phyloP scores from a whole-genome alignment of 768 basidiomycete genomes.

The Termitomyces heimii region DNA sequence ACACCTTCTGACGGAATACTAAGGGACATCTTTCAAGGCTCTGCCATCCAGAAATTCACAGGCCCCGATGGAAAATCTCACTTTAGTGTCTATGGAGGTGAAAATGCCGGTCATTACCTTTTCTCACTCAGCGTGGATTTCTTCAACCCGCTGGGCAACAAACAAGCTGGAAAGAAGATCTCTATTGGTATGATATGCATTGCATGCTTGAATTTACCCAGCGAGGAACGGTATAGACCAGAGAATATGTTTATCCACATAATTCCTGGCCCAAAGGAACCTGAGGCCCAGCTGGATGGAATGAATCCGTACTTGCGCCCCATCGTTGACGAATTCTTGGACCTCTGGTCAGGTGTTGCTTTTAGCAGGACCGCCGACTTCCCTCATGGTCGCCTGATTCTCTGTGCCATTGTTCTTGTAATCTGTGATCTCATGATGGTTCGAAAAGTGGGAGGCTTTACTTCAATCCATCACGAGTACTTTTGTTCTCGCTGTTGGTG shows the following conservation, averaged over 20 bases:
- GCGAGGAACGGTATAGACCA: not conserved
- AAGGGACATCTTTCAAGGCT: not conserved
- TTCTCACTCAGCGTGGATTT: slow-evolving; percentile 22
- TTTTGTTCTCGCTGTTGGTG: not conserved
- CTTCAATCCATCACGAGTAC: not conserved
- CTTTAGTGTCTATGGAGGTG: no score
- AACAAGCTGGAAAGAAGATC: no score
- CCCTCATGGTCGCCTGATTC: not conserved
- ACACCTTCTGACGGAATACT: not conserved
- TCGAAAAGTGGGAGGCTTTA: not conserved
- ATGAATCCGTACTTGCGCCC: not conserved
- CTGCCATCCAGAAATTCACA: no score
- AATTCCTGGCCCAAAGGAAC: not conserved
- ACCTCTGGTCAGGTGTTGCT: not conserved
- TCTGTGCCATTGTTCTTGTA: not conserved
- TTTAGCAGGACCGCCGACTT: not conserved
- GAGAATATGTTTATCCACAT: not conserved
- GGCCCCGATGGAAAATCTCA: no score
- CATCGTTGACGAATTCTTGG: not conserved
- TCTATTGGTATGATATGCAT: no score
- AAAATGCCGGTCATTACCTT: no score
- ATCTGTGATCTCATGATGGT: not conserved
- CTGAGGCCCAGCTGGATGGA: not conserved
- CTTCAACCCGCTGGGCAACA: slow-evolving; percentile 1
- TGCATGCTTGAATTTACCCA: no score